Conservation (phyloP, 192 early-diverging fungal genomes). For the Entomortierella lignicola region DNA sequence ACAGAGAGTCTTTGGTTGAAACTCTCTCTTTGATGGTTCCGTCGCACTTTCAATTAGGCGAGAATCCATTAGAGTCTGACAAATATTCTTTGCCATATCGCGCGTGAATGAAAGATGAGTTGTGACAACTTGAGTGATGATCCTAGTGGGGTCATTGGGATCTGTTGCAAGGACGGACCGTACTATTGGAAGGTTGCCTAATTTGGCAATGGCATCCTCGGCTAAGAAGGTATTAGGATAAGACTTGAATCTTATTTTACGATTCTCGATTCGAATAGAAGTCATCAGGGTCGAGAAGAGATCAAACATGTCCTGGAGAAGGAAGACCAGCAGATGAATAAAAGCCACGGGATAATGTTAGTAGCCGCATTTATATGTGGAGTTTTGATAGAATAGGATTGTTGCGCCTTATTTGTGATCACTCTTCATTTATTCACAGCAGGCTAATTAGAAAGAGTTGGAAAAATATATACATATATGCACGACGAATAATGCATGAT, state of each 20-base stretch:
- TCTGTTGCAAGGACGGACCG: slow-evolving; percentile 60
- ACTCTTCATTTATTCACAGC: too few species aligned
- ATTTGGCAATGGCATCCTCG: slow-evolving; percentile 63
- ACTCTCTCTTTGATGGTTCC: slow-evolving; percentile 56
- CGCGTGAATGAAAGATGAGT: slow-evolving; percentile 68
- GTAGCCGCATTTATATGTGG: too few species aligned
- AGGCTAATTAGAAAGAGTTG: too few species aligned
- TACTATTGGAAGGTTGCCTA: slow-evolving; percentile 60
- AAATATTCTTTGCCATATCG: slow-evolving; percentile 67
- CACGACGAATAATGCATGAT: too few species aligned
- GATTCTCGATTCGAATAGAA: slow-evolving; percentile 60
- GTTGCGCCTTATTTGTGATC: too few species aligned
- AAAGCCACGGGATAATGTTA: too few species aligned
- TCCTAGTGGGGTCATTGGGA: slow-evolving; percentile 59
- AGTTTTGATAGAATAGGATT: too few species aligned
- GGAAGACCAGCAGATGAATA: too few species aligned
- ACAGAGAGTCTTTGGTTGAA: slow-evolving; percentile 61
- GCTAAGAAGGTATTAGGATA: slow-evolving; percentile 66
- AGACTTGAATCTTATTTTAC: slow-evolving; percentile 60
- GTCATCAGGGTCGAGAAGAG: slow-evolving; percentile 67
- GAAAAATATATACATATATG: too few species aligned
- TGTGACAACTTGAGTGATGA: slow-evolving; percentile 63
- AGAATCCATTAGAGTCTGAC: slow-evolving; percentile 66
- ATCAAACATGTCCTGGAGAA: slow-evolving; percentile 66
- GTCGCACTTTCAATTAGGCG: slow-evolving; percentile 56